Conservation (phyloP, 306 rosid species). For the Quillaja saponaria region DNA sequence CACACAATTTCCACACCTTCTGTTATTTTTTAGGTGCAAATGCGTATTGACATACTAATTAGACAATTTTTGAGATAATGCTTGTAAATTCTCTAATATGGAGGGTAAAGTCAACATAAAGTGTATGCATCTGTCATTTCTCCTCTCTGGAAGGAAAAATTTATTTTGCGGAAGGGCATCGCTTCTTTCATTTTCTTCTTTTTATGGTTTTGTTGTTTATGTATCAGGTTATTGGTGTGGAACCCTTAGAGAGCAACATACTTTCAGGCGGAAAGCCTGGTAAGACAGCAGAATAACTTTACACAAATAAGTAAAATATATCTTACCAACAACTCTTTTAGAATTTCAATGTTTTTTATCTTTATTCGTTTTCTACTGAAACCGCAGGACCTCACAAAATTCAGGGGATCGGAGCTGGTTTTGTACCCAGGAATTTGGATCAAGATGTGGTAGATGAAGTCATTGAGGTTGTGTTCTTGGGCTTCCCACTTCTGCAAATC, state of each 20-base stretch:
- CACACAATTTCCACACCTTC: slow-evolving; percentile 11
- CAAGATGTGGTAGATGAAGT: slow-evolving; percentile 84
- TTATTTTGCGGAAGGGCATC: slow-evolving; percentile 12
- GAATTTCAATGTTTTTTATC: slow-evolving; percentile 13
- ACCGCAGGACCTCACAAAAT: slow-evolving; percentile 96
- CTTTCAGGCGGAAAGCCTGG: slow-evolving; percentile 98
- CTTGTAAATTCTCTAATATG: slow-evolving; percentile 9
- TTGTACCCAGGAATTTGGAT: slow-evolving; percentile 89
- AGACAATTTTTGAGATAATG: slow-evolving; percentile 11
- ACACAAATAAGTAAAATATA: slow-evolving; percentile 2
- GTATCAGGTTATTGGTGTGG: slow-evolving; percentile 84
- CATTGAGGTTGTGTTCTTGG: slow-evolving; percentile 55
- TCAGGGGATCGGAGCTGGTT: slow-evolving; percentile 99
- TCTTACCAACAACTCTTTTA: background rate
- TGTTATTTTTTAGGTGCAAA: background rate
- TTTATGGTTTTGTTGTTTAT: slow-evolving; percentile 20
- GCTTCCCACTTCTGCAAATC: slow-evolving; percentile 1
- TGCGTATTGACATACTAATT: slow-evolving; percentile 17
- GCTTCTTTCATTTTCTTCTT: slow-evolving; percentile 22
- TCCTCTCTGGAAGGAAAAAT: slow-evolving; percentile 16
- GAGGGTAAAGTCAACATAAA: slow-evolving; percentile 1
- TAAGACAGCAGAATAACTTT: slow-evolving; percentile 40
- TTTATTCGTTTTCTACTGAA: slow-evolving; percentile 24
- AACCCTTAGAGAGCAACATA: slow-evolving; percentile 93
- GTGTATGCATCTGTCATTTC: background rate